These are phyloP conservation scores for Diaporthe vaccinii DNA, from an alignment of 2,329 filamentous ascomycete genomes.

Conservation along the genomic window DNA sequence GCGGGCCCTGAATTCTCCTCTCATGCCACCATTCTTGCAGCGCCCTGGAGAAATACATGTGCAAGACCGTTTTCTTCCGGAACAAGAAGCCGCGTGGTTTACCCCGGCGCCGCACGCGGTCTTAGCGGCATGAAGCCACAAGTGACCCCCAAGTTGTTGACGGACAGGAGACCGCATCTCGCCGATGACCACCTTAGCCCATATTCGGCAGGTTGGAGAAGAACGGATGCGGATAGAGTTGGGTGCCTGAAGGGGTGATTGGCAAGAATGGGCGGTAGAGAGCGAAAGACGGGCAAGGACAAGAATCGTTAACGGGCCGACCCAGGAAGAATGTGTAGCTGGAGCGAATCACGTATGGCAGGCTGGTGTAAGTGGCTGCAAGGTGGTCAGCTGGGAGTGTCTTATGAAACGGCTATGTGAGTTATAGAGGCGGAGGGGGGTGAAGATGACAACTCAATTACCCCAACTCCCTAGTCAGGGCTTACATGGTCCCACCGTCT, in stretches of 20 bases:
- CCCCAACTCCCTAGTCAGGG: conserved; percentile 28
- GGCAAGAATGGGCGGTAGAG: conserved; percentile 10
- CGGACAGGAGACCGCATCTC: conserved; percentile 17
- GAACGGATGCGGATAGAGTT: background rate
- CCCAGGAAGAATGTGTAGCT: conserved; percentile 8
- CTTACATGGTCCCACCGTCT: background rate
- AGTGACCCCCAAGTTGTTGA: conserved; percentile 25
- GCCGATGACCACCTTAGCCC: conserved; percentile 10
- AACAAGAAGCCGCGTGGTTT: conserved; percentile 18
- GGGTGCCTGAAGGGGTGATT: conserved; percentile 14
- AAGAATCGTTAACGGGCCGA: conserved; percentile 34
- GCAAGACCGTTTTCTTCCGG: conserved; percentile 11
- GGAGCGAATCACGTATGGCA: conserved; percentile 21
- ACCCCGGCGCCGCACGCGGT: conserved; percentile 20
- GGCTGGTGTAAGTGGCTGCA: conserved; percentile 28
- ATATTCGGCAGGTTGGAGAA: conserved; percentile 20
- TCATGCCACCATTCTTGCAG: background rate
- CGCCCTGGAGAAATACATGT: conserved; percentile 7
- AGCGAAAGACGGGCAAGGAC: background rate
- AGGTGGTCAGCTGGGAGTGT: conserved; percentile 29
- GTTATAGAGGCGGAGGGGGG: conserved; percentile 22
- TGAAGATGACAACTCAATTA: conserved; percentile 17
- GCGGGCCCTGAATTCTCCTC: background rate
- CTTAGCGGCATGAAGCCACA: conserved; percentile 14
- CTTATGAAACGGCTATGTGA: conserved; percentile 24